Base-by-base conservation (phyloP, 257 asterid genomes). In the Avicennia marina region DNA sequence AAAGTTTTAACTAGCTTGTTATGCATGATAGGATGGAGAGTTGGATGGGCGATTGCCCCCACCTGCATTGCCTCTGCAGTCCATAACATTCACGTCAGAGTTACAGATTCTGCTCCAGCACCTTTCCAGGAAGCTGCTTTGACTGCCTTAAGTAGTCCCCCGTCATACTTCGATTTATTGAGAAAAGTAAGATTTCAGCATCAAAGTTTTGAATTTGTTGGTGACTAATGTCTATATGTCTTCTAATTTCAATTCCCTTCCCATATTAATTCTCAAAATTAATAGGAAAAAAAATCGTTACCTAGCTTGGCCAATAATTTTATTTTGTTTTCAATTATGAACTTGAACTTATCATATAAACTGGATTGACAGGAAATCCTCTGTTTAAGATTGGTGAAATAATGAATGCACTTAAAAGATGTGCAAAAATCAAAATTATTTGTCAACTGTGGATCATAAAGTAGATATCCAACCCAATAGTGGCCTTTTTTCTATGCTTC, bases 101-200 rank as follows among this genome's bases (percentile, higher is more conserved):
- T 90, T 33, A 76, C 90, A 32, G 98, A 90, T 75, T 80, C 81
- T 65, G 91, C 98, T 67, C 98, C 96, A 4, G 96, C 86, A 39
- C 96, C 98, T 57, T 87, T 90, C 67, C 96, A 87, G 69, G 96
- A 87, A 75, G 95, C 95, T 7, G 96, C 94, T 59, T 74, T 87
- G 78, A 63, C 81, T 39, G 98, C 98, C 60, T 72, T 90, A 56
- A 72, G 80, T 41, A 87, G 95, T 34, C 74, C 80, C 33, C 80
- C 86, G 25, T 67, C 75, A 57, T 90, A 78, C 73, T 84, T 74
- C 13, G 63, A 72, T 62, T 39, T 66, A 51, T 50, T 85, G 62
- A 75, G 75, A 84, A 75, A 55, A 62, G 98, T 84, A 66, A 75
- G 66, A 48, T 49, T 56, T 60, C 42, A 9, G 47, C 43, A 34